These are phyloP conservation scores for Venturia aucupariae DNA, from an alignment of 2,329 filamentous ascomycete genomes.

Conservation along the genomic window DNA sequence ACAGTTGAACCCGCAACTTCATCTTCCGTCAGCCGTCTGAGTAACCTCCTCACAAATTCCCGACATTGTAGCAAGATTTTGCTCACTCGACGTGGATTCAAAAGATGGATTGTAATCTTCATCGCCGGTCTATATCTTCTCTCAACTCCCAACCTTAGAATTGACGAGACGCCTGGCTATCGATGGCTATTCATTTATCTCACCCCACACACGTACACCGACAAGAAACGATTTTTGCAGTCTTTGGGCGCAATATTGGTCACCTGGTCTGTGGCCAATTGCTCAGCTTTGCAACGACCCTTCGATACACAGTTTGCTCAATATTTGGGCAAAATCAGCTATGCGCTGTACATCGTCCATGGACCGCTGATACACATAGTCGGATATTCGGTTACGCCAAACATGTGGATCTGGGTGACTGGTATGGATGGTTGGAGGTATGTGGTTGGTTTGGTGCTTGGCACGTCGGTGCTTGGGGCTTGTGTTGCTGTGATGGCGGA, in stretches of 20 bases:
- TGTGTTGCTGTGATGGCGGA: conserved; percentile 17
- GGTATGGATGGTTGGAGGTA: conserved; percentile 14
- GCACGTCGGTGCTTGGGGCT: conserved; percentile 3
- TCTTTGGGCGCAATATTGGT: conserved; percentile 8
- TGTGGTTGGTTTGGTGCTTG: conserved; percentile 3
- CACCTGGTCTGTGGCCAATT: conserved; percentile 16
- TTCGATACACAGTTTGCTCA: conserved; percentile 34
- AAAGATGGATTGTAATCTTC: conserved; percentile 23
- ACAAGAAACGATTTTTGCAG: conserved; percentile 8
- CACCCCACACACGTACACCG: conserved; percentile 12
- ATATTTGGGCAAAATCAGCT: conserved; percentile 40
- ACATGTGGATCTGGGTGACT: conserved; percentile 15
- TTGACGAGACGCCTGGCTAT: conserved; percentile 34
- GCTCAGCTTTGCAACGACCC: conserved; percentile 32
- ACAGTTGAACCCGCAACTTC: not conserved
- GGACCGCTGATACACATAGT: conserved; percentile 16
- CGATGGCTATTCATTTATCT: conserved; percentile 5
- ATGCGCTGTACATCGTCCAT: conserved; percentile 39
- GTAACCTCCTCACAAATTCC: not conserved
- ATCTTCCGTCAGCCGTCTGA: not conserved
- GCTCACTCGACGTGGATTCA: conserved; percentile 1
- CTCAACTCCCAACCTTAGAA: conserved; percentile 32
- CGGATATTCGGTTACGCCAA: conserved; percentile 16
- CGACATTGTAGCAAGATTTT: not conserved
- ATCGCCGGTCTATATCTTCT: conserved; percentile 34